phyloP scores from a whole-genome alignment of 176 grass and related monocot genomes.

The Alopecurus myosuroides region DNA sequence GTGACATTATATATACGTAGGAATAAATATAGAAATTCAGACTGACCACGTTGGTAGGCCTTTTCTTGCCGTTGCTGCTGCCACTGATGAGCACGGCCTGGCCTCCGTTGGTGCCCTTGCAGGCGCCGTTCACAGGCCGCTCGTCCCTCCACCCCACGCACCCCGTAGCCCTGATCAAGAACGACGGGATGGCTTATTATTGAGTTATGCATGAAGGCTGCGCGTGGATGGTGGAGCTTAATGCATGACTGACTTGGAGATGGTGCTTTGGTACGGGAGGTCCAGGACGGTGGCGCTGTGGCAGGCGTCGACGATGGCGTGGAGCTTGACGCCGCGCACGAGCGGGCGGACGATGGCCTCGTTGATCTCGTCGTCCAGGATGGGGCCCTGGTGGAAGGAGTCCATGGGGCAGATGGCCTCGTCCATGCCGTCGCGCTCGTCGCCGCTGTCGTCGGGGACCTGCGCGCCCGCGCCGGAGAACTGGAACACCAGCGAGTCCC shows the following conservation, averaged over 20 bases:
- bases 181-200: too few species aligned
- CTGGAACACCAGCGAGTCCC: constrained; percentile 90
- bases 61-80: not conserved
- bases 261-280: constrained; percentile 63
- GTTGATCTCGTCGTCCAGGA: constrained; percentile 93
- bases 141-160: constrained; percentile 23
- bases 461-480: constrained; percentile 78
- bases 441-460: constrained; percentile 53
- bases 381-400: too few species aligned
- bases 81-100: not conserved
- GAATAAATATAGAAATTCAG: not conserved
- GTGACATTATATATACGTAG: too few species aligned
- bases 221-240: not conserved
- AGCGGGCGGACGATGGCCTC: constrained; percentile 70
- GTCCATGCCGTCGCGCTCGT: constrained; percentile 80
- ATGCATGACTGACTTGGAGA: constrained; percentile 19
- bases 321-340: constrained; percentile 52
- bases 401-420: too few species aligned
- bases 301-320: constrained; percentile 78
- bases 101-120: constrained; percentile 5
- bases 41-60: not conserved
- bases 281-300: constrained; percentile 84
- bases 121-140: constrained; percentile 1
- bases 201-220: not conserved
- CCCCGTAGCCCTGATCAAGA: not conserved